Conservation (phyloP, 345 rosid genomes). For the Pugionium cornutum region DNA sequence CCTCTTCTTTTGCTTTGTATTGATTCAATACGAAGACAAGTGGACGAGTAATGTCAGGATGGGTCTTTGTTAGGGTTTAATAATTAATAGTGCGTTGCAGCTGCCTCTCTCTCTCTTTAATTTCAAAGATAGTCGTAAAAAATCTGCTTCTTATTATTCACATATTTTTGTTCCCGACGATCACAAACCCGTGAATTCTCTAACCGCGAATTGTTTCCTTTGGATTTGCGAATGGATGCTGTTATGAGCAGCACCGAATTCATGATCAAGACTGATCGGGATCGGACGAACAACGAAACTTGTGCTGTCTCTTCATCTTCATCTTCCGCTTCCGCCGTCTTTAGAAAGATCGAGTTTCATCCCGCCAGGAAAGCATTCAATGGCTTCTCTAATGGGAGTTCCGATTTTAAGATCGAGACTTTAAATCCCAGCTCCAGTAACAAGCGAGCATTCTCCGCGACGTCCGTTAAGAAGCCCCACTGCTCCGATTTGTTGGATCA, state of each 20-base stretch:
- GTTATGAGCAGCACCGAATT: conserved; percentile 24
- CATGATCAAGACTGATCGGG: conserved; percentile 38
- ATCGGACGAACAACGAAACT: conserved; percentile 41
- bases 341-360: conserved; percentile 61
- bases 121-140: conserved; percentile 51
- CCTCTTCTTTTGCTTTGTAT: background rate
- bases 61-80: conserved; percentile 63
- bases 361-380: conserved; percentile 59
- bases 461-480: conserved; percentile 46
- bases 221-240: conserved; percentile 35
- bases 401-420: conserved; percentile 75
- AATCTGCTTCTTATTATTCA: conserved; percentile 12
- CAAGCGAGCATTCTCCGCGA: conserved; percentile 27
- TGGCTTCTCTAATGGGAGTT: conserved; percentile 43
- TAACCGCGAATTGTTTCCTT: conserved; percentile 5
- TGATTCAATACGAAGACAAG: background rate
- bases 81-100: conserved; percentile 48
- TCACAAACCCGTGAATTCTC: conserved; percentile 12
- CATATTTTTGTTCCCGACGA: background rate
- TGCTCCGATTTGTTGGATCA: conserved; percentile 53
- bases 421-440: conserved; percentile 53
- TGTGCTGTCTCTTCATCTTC: conserved; percentile 29
- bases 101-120: conserved; percentile 4
- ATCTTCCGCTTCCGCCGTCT: conserved; percentile 33
- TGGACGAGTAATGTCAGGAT: conserved; percentile 14